Evolutionary conservation across 2,329 filamentous ascomycete species (phyloP), one percentile per base, ranked within the genome.

Genomic region (Fusarium neocosmosporiellum): DNA sequence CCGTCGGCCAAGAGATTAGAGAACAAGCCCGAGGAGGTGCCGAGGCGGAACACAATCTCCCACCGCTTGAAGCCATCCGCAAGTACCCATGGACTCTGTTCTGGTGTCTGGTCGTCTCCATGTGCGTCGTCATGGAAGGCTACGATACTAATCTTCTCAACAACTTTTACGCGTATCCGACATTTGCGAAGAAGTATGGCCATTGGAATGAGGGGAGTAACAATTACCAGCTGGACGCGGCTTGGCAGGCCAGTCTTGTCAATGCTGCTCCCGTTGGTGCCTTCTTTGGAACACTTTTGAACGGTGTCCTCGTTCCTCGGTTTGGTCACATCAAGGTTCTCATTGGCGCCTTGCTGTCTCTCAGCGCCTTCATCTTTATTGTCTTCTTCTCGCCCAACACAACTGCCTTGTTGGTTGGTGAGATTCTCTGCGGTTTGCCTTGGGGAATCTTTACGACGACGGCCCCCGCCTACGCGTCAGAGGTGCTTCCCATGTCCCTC

Each of bases 231-330:
- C 78, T 89, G 29, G 80, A 84, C 0, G 83, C 85, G 0, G 72
- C 83, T 1, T 89, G 88, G 88, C 86, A 88, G 73, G 82, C 86
- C 4, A 86, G 82, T 0, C 76, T 89, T 1, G 79, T 80, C 29
- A 86, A 86, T 33, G 86, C 81, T 2, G 79, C 83, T 0, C 78
- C 81, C 18, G 82, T 85, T 10, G 87, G 87, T 5, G 81, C 83
- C 16, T 86, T 89, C 22, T 63, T 88, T 4, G 88, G 87, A 1
- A 80, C 86, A 4, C 78, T 86, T 11, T 66, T 86, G 24, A 86
- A 85, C 65, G 88, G 88, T 5, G 81, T 81, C 59, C 72, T 88
- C 13, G 82, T 85, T 16, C 81, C 86, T 37, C 78, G 80, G 5
- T 83, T 78, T 36, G 86, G 86, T 0, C 84, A 85, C 50, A 79